A percentile compares a stretch with the other conserved stretches of the same genome.
phyloP scores from a whole-genome alignment of 2,329 filamentous ascomycete species.

The Talaromyces atroroseus region DNA sequence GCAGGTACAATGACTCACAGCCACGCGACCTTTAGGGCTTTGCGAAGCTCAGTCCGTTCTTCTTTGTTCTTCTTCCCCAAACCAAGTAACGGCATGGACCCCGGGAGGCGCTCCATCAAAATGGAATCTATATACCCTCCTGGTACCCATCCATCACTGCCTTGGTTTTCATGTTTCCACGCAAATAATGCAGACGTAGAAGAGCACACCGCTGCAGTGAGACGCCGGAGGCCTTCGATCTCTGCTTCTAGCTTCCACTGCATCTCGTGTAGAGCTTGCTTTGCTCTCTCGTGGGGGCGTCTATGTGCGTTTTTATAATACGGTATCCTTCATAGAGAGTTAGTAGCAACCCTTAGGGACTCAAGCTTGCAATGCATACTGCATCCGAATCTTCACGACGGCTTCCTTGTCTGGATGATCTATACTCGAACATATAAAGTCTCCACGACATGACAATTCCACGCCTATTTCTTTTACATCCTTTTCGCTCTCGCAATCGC shows the following conservation, averaged over 20 bases:
- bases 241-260: not conserved
- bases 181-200: not conserved
- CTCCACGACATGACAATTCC: not conserved
- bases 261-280: not conserved
- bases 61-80: not conserved
- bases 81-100: not conserved
- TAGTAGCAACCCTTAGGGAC: not conserved
- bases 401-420: not conserved
- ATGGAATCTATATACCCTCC: not conserved
- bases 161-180: not conserved
- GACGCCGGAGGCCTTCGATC: not conserved
- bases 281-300: not conserved
- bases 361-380: not conserved
- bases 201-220: not conserved
- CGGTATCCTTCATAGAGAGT: not conserved
- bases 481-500: not conserved
- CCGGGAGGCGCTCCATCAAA: not conserved
- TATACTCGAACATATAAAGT: not conserved
- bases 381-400: constrained; percentile 1
- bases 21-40: not conserved
- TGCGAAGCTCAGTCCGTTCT: not conserved
- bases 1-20: no score
- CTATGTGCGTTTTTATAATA: not conserved
- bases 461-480: not conserved
- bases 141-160: not conserved